Base-by-base conservation (phyloP, 192 early-diverging fungal genomes). In the Thoreauomyces humboldtii region DNA sequence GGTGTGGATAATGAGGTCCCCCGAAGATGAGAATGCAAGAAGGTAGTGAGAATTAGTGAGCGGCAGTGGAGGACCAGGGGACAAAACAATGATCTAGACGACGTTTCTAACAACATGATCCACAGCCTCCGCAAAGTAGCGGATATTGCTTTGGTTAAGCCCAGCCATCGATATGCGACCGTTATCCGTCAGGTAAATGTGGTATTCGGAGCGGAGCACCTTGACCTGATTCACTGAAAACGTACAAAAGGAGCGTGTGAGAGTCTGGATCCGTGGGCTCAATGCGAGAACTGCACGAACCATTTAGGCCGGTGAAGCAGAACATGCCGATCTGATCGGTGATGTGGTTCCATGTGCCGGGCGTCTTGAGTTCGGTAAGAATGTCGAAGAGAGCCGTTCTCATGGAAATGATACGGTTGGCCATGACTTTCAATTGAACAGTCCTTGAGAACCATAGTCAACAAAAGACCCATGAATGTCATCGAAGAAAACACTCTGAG, bases 271-370 rank as follows among this genome's bases (percentile, higher is more conserved):
- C 17, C 50, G 32, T 3, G 27, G 50, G 5, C 19, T 15, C 9
- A 48, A 48, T 7, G 17, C 21, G 24, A 29, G 32, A 5, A 31
- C 27, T 31, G 50, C 50, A 4, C 64, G 58, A 77, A 84, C 81
- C 63, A 42, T 61, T 84, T 56, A 97, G 75, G 15, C 96, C 96
- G 1, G 96, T 98, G 76, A 87, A 99, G 22, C 89, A 90, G 74
- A 99, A 99, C 96, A 99, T 99, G 67, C 96, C 96, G 69, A 98
- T 96, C 76, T 99, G 96, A 51, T 89, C 86, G 5, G 85, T 68
- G 68, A 99, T 96, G 59, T 99, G 96, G 63, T 93, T 87, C 96
- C 96, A 99, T 44, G 83, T 87, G 7, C 95, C 95, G 7, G 94
- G 95, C 6, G 95, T 99, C 21, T 84, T 77, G 41, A 94, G 73